Percentiles rank a stretch among this genome's conserved stretches.
phyloP scores from a whole-genome alignment of 768 basidiomycete genomes.

The Lactarius evosmus region DNA sequence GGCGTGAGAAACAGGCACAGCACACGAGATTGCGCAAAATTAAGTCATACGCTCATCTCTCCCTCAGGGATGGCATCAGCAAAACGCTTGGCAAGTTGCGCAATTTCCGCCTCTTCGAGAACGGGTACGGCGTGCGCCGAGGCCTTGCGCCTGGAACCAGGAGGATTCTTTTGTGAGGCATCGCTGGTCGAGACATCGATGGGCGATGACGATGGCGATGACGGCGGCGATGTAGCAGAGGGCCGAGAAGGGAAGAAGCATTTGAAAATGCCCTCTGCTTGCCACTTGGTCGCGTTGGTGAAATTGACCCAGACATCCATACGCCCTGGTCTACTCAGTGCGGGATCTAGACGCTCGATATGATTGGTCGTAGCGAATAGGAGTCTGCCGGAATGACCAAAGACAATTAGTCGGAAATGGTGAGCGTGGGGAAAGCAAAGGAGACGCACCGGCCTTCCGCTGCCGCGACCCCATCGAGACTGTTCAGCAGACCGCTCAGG shows the following conservation, averaged over 20 bases:
- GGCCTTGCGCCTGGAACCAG: slow-evolving; percentile 69
- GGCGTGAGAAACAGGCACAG: slow-evolving; percentile 13
- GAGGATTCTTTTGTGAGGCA: slow-evolving; percentile 60
- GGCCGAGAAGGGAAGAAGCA: slow-evolving; percentile 83
- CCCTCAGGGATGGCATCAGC: slow-evolving; percentile 81
- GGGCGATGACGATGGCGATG: slow-evolving; percentile 3
- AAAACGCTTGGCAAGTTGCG: slow-evolving; percentile 75
- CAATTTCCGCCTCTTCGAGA: slow-evolving; percentile 72
- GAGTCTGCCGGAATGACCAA: slow-evolving; percentile 45
- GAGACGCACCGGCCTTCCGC: slow-evolving; percentile 75
- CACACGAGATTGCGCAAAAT: slow-evolving; percentile 2
- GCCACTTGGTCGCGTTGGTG: slow-evolving; percentile 88
- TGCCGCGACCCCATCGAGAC: slow-evolving; percentile 81
- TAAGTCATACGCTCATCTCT: slow-evolving; percentile 70
- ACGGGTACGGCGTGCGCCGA: slow-evolving; percentile 55
- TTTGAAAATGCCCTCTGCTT: slow-evolving; percentile 90
- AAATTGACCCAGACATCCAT: slow-evolving; percentile 95
- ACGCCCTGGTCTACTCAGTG: slow-evolving; percentile 81
- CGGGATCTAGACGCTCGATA: slow-evolving; percentile 88
- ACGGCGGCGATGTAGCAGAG: slow-evolving; percentile 3
- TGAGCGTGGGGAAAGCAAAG: slow-evolving; percentile 13
- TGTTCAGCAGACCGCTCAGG: slow-evolving; percentile 82
- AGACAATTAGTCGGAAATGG: slow-evolving; percentile 6
- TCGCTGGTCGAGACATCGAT: slow-evolving; percentile 35
- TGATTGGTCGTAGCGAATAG: slow-evolving; percentile 94